Percentiles rank a stretch among this genome's conserved stretches.
Evolutionary conservation across 2,329 filamentous ascomycete species (phyloP).

Genomic region (Coniochaeta hoffmannii): DNA sequence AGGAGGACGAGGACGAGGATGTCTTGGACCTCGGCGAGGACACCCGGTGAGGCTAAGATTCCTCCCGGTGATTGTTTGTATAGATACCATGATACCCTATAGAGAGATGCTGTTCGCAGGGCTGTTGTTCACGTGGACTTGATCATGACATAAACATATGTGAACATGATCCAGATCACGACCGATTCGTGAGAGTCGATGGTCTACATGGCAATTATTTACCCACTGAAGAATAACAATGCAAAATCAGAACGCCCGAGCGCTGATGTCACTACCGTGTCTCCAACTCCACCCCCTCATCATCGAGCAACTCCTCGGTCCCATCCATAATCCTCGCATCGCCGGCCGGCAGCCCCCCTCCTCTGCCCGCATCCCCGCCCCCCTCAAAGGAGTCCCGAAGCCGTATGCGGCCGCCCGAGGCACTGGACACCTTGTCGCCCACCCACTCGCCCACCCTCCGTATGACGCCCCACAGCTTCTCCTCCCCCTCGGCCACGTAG

Average conservation of each 20-base stretch:
- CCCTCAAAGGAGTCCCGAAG: conserved; percentile 34
- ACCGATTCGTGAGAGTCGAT: no score
- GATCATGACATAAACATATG: no score
- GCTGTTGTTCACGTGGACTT: not conserved
- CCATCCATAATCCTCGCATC: conserved; percentile 36
- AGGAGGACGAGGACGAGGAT: conserved; percentile 17
- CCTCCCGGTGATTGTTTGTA: not conserved
- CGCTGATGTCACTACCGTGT: conserved; percentile 11
- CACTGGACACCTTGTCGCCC: conserved; percentile 42
- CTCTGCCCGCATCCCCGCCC: not conserved
- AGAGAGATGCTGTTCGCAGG: not conserved
- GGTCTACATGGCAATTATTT: no score
- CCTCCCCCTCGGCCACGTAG: conserved; percentile 49
- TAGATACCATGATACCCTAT: not conserved
- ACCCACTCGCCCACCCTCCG: conserved; percentile 50
- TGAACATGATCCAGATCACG: no score
- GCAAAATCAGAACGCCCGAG: not conserved
- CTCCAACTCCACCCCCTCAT: conserved; percentile 36
- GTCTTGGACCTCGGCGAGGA: conserved; percentile 14
- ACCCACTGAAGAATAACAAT: not conserved
- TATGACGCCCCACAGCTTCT: conserved; percentile 56
- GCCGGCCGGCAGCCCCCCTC: not conserved
- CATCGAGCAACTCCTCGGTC: conserved; percentile 39
- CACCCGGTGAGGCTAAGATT: not conserved
- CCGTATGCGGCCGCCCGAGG: conserved; percentile 50